Percentiles rank a stretch among this genome's conserved stretches.
phyloP scores from a whole-genome alignment of 805 yeast genomes.

The Nakazawaea molendinolei region DNA sequence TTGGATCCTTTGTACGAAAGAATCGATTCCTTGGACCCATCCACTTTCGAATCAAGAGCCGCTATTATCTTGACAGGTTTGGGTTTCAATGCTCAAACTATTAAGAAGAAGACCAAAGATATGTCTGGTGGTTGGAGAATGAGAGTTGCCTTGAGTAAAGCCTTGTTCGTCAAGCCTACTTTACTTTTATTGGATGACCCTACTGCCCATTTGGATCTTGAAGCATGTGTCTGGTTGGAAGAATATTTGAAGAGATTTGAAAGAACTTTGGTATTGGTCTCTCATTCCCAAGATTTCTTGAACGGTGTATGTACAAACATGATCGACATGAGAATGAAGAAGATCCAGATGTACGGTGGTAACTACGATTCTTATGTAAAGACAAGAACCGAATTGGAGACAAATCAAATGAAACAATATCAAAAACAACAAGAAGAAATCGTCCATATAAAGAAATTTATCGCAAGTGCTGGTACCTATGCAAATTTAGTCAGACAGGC shows the following conservation, averaged over 20 bases:
- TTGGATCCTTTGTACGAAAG: conserved; percentile 90
- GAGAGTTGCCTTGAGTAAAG: conserved; percentile 98
- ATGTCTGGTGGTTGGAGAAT: conserved; percentile 99
- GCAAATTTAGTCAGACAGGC: conserved; percentile 98
- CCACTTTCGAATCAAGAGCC: conserved; percentile 95
- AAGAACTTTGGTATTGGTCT: conserved; percentile 86
- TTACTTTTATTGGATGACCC: conserved; percentile 94
- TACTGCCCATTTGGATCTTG: conserved; percentile 98
- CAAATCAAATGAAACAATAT: conserved; percentile 97
- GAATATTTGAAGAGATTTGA: conserved; percentile 94
- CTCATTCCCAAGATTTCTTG: conserved; percentile 98
- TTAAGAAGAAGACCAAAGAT: conserved; percentile 90
- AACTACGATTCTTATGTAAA: conserved; percentile 95
- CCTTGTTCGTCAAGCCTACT: conserved; percentile 96
- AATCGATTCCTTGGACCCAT: conserved; percentile 92
- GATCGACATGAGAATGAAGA: conserved; percentile 92
- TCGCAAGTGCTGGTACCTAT: conserved; percentile 99
- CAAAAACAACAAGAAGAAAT: conserved; percentile 98
- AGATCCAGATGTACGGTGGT: conserved; percentile 83
- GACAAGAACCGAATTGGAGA: conserved; percentile 89
- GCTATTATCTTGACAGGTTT: conserved; percentile 94
- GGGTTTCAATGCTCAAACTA: conserved; percentile 86
- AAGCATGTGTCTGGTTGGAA: conserved; percentile 99
- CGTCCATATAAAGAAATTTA: conserved; percentile 95
- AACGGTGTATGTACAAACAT: conserved; percentile 98